phyloP scores from a whole-genome alignment of 106 monocot species.

The Dioscorea dumetorum region DNA sequence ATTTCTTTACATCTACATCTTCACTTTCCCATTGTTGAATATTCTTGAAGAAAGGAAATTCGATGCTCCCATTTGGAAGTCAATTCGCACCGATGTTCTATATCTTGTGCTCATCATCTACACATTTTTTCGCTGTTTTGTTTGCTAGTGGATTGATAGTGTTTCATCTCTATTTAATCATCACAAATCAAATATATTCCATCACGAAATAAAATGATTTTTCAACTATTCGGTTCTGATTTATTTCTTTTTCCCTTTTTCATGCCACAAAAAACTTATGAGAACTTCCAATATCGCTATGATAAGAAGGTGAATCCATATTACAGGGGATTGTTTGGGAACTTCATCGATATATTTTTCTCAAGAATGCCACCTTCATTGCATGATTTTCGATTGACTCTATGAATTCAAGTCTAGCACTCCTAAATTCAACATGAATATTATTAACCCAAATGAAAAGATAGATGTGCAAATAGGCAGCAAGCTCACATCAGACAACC shows the following conservation, averaged over 20 bases:
- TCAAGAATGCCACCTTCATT: slow-evolving; percentile 57
- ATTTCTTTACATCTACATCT: slow-evolving; percentile 68
- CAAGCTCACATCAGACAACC: slow-evolving; percentile 3
- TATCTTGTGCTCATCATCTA: slow-evolving; percentile 77
- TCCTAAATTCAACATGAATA: slow-evolving; percentile 22
- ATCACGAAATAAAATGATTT: not conserved
- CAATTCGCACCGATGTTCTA: slow-evolving; percentile 56
- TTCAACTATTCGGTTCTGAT: too few species aligned
- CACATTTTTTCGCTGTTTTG: slow-evolving; percentile 85
- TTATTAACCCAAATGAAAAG: slow-evolving; percentile 31
- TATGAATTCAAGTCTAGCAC: slow-evolving; percentile 32
- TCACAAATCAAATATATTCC: slow-evolving; percentile 49
- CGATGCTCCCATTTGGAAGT: slow-evolving; percentile 31
- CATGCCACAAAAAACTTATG: slow-evolving; percentile 71
- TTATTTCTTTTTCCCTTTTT: not conserved
- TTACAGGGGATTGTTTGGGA: slow-evolving; percentile 36
- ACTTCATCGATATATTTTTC: slow-evolving; percentile 57
- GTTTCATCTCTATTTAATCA: slow-evolving; percentile 79
- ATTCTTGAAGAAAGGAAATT: slow-evolving; percentile 43
- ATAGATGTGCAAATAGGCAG: slow-evolving; percentile 38
- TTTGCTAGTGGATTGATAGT: slow-evolving; percentile 95
- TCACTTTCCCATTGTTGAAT: slow-evolving; percentile 78
- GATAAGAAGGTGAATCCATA: slow-evolving; percentile 82
- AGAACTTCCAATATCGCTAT: slow-evolving; percentile 77
- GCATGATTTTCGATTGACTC: slow-evolving; percentile 56